Conservation (phyloP, 2,329 filamentous ascomycete genomes). For the Reticulascus tulasneorum region DNA sequence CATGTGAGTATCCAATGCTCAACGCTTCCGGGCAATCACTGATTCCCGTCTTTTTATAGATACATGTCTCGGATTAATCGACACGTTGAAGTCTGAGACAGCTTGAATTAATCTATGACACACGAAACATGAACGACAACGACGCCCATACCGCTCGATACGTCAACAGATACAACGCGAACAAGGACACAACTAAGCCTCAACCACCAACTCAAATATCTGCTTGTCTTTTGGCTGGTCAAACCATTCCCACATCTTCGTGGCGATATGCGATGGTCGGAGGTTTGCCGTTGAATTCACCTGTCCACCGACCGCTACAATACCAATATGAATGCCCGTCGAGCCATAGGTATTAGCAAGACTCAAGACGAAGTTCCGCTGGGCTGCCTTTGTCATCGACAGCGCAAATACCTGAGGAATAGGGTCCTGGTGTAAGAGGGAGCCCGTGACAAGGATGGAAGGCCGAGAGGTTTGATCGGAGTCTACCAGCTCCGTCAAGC, state of each 20-base stretch:
- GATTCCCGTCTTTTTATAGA: too few species aligned
- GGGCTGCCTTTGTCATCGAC: constrained; percentile 46
- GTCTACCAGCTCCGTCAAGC: constrained; percentile 28
- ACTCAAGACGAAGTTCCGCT: constrained; percentile 44
- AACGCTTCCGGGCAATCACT: too few species aligned
- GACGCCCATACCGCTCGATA: neutral
- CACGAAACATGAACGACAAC: too few species aligned
- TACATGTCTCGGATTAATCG: too few species aligned
- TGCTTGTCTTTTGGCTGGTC: constrained; percentile 30
- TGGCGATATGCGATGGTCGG: constrained; percentile 40
- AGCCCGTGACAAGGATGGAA: constrained; percentile 45
- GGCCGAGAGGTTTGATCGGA: constrained; percentile 29
- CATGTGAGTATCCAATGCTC: too few species aligned
- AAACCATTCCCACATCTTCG: constrained; percentile 39
- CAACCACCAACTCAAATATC: constrained; percentile 34
- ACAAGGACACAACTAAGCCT: constrained; percentile 24
- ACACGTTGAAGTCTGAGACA: too few species aligned
- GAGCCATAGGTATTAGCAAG: constrained; percentile 33
- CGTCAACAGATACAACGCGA: constrained; percentile 3
- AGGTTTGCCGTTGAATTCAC: too few species aligned
- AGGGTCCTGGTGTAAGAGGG: constrained; percentile 42
- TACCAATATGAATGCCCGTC: constrained; percentile 40
- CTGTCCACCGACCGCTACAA: constrained; percentile 40
- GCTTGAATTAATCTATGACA: too few species aligned
- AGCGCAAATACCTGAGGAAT: constrained; percentile 43